A percentile compares a stretch with the other conserved stretches of the same genome.
Evolutionary conservation across 1,284 basidiomycete genomes (phyloP).

Genomic region (Porodaedalea pini): DNA sequence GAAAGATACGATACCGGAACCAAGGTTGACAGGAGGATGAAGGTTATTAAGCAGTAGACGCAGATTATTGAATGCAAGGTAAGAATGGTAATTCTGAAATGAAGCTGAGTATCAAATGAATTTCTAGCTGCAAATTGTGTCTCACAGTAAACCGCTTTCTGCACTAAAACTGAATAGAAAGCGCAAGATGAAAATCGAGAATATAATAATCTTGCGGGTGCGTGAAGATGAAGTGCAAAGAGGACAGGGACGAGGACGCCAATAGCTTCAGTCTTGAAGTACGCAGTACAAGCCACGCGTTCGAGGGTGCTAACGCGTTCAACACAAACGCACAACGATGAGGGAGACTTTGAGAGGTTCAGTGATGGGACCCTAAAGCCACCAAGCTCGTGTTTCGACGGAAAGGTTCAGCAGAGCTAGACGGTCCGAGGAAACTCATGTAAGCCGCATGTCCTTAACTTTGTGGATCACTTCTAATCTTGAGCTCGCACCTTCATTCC

Average conservation of each 20-base stretch:
- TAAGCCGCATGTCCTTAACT: conserved; percentile 15
- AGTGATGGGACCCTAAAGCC: conserved; percentile 10
- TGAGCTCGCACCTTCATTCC: conserved; percentile 14
- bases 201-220: not conserved
- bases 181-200: not conserved
- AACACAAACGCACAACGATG: not conserved
- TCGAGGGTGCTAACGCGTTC: not conserved
- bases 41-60: conserved; percentile 1
- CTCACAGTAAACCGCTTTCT: not conserved
- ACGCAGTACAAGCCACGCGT: not conserved
- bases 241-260: not conserved
- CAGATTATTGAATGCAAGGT: not conserved
- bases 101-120: not conserved
- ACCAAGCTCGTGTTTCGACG: conserved; percentile 12
- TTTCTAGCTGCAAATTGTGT: not conserved
- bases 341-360: not conserved
- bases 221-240: not conserved
- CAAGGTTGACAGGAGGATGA: not conserved
- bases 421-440: conserved; percentile 11
- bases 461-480: conserved; percentile 8
- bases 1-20: conserved; percentile 7
- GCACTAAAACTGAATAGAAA: not conserved
- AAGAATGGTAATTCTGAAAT: conserved; percentile 2
- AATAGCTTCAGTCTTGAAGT: not conserved
- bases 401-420: conserved; percentile 12